Percentiles rank a stretch among this genome's conserved stretches.
Evolutionary conservation across 805 yeast species (phyloP).

Genomic region (Kregervanrija pseudodelftensis): DNA sequence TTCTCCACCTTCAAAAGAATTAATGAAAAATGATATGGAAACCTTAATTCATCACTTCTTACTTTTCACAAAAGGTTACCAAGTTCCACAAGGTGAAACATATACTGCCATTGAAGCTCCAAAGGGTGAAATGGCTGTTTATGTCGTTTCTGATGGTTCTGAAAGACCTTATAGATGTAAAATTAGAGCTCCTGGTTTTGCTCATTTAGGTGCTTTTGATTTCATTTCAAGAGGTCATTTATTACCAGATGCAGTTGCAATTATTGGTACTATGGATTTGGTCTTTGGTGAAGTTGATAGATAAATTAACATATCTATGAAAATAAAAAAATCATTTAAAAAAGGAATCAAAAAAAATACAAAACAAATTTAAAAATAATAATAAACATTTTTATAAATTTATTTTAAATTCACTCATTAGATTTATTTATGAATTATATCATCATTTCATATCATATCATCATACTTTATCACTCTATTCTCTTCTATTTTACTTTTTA

Average conservation of each 20-base stretch:
- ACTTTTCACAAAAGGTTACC: slow-evolving; percentile 80
- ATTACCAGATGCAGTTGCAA: slow-evolving; percentile 88
- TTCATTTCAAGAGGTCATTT: slow-evolving; percentile 80
- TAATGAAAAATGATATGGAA: slow-evolving; percentile 92
- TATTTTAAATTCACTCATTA: background rate
- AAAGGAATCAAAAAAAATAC: background rate
- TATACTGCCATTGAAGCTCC: slow-evolving; percentile 91
- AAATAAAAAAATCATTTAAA: background rate
- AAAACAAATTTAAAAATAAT: background rate
- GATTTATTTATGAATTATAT: slow-evolving; percentile 1
- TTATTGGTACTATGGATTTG: slow-evolving; percentile 91
- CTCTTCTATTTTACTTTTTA: slow-evolving; percentile 3
- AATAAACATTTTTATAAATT: background rate
- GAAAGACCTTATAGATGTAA: slow-evolving; percentile 91
- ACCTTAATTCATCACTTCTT: slow-evolving; percentile 85
- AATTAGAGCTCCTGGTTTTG: slow-evolving; percentile 92
- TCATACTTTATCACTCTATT: background rate
- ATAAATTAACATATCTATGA: slow-evolving; percentile 25
- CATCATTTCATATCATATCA: background rate
- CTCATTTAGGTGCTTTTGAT: slow-evolving; percentile 84
- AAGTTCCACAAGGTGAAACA: slow-evolving; percentile 86
- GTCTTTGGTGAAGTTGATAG: slow-evolving; percentile 95
- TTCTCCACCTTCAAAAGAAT: slow-evolving; percentile 70
- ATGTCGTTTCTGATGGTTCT: slow-evolving; percentile 79
- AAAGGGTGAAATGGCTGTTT: slow-evolving; percentile 92